Conservation (phyloP, 345 rosid species). For the Gossypium mustelinum region DNA sequence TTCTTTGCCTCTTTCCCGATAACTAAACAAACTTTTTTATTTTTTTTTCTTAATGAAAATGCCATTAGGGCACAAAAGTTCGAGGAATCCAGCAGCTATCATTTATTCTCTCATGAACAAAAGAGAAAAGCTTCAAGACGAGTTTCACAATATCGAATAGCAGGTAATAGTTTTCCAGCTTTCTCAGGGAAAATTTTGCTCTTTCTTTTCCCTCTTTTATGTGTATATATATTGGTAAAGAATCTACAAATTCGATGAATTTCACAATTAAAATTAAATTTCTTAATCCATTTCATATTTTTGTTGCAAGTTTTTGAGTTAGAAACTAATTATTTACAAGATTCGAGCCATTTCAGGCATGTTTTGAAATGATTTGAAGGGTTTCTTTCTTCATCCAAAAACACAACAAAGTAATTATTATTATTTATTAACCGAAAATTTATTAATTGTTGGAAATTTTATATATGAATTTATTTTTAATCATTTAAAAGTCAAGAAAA, state of each 20-base stretch:
- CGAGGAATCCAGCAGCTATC: conserved; percentile 34
- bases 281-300: not conserved
- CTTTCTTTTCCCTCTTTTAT: not conserved
- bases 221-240: not conserved
- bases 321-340: conserved; percentile 42
- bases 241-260: not conserved
- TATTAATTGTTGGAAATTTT: not conserved
- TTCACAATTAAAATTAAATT: not conserved
- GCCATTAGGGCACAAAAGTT: conserved; percentile 33
- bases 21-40: not conserved
- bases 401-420: conserved; percentile 31
- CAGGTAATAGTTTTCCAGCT: conserved; percentile 33
- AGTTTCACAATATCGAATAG: conserved; percentile 63
- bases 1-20: not conserved
- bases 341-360: conserved; percentile 34
- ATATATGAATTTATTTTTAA: not conserved
- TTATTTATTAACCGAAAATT: not conserved
- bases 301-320: conserved; percentile 33
- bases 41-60: not conserved
- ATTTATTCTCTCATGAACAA: conserved; percentile 45
- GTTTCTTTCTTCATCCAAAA: conserved; percentile 43
- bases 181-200: too few relatives aligned
- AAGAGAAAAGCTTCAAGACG: conserved; percentile 63
- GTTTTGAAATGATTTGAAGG: conserved; percentile 45
- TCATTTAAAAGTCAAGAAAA: not conserved